Percentiles rank a stretch among this genome's conserved stretches.
Conservation (phyloP, 768 basidiomycete species). For the Collybiopsis luxurians region DNA sequence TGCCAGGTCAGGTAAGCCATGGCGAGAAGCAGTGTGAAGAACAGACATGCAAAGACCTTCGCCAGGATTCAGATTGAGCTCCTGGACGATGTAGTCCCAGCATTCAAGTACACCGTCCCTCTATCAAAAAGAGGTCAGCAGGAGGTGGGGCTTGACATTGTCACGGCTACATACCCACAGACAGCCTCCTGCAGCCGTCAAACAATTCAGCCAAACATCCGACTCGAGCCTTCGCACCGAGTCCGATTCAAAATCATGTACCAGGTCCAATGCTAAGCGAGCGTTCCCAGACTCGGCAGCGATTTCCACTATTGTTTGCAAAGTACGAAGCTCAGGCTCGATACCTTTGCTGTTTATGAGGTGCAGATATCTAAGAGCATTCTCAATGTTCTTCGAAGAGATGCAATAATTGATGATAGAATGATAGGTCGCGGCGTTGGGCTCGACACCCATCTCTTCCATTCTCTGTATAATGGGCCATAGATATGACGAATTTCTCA, state of each 20-base stretch:
- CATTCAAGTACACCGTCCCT: constrained; percentile 59
- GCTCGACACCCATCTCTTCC: constrained; percentile 43
- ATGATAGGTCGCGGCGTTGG: constrained; percentile 53
- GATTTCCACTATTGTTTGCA: constrained; percentile 49
- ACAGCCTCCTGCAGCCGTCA: constrained; percentile 59
- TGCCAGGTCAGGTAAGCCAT: constrained; percentile 70
- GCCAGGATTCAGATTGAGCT: constrained; percentile 55
- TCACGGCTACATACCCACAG: constrained; percentile 58
- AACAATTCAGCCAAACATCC: constrained; percentile 62
- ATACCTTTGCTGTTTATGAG: constrained; percentile 54
- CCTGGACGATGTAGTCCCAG: constrained; percentile 60
- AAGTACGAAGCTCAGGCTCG: constrained; percentile 45
- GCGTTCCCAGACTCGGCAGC: constrained; percentile 55
- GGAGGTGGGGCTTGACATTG: constrained; percentile 3
- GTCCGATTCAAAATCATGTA: constrained; percentile 53
- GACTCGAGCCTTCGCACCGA: constrained; percentile 52
- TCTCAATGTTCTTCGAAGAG: constrained; percentile 55
- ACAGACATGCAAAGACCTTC: constrained; percentile 73
- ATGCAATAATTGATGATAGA: constrained; percentile 48
- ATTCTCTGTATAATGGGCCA: constrained; percentile 56
- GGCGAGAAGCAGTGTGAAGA: constrained; percentile 70
- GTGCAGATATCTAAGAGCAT: constrained; percentile 58
- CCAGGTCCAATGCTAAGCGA: constrained; percentile 71
- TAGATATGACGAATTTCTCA: constrained; percentile 33
- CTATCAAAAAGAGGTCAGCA: constrained; percentile 37